Percentiles rank a stretch among this genome's conserved stretches.
Conservation (phyloP, 2,329 filamentous ascomycete species). For the Fusarium napiforme region DNA sequence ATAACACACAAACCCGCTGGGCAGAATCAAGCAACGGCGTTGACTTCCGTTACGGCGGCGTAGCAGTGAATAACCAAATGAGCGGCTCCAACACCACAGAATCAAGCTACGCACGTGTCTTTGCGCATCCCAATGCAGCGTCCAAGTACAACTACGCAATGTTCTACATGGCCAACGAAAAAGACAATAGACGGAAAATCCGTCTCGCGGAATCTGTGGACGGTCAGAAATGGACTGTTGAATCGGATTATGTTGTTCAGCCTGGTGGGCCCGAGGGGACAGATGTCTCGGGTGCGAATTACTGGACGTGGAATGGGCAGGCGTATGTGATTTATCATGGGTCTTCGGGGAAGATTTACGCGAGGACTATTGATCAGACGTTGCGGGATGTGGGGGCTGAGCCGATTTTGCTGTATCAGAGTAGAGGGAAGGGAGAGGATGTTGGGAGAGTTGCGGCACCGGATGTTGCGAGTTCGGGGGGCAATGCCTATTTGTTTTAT, state of each 20-base stretch:
- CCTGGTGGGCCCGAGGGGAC: conserved; percentile 1
- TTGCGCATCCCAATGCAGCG: conserved; percentile 31
- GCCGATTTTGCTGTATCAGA: conserved; percentile 16
- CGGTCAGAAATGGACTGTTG: conserved; percentile 33
- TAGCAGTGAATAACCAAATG: conserved; percentile 40
- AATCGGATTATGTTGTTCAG: conserved; percentile 15
- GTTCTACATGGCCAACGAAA: conserved; percentile 46
- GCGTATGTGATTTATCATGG: conserved; percentile 24
- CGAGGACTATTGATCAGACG: conserved; percentile 26
- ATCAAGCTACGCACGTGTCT: conserved; percentile 43
- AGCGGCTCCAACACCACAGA: conserved; percentile 38
- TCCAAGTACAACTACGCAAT: conserved; percentile 41
- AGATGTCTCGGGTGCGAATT: conserved; percentile 18
- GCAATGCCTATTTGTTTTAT: conserved; percentile 19
- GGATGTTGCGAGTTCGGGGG: not conserved
- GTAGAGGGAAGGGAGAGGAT: conserved; percentile 5
- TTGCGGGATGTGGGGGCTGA: conserved; percentile 15
- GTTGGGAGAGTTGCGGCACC: conserved; percentile 15
- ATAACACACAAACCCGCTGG: conserved; percentile 19
- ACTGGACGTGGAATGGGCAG: conserved; percentile 23
- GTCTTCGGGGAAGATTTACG: conserved; percentile 6
- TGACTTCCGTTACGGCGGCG: conserved; percentile 16
- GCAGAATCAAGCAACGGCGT: conserved; percentile 18
- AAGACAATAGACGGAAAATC: conserved; percentile 39
- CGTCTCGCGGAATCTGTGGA: conserved; percentile 41